Evolutionary conservation across 495 filamentous ascomycete genomes (phyloP).

Genomic region (Astrothelium subdiscretum): DNA sequence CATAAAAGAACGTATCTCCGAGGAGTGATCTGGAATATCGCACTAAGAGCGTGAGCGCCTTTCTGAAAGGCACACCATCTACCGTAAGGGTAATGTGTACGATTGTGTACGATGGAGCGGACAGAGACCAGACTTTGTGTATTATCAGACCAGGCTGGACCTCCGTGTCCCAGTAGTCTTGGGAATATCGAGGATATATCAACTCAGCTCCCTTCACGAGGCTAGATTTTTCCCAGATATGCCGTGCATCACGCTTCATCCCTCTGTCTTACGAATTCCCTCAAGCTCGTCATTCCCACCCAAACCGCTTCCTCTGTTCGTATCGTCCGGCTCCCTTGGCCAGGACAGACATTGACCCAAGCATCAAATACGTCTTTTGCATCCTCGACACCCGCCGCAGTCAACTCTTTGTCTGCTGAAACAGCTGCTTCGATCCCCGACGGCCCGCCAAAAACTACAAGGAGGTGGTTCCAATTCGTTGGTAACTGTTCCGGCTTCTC

Average conservation of each 20-base stretch:
- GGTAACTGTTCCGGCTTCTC: conserved; percentile 19
- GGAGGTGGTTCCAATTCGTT: conserved; percentile 47
- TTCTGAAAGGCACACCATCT: no score
- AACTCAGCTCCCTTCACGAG: no score
- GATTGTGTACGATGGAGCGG: no score
- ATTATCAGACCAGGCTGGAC: no score
- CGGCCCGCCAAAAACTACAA: conserved; percentile 64
- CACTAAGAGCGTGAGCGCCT: no score
- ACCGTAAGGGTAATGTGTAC: no score
- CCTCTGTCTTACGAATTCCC: conserved; percentile 32
- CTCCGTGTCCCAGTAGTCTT: no score
- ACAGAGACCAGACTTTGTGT: no score
- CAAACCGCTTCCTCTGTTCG: conserved; percentile 69
- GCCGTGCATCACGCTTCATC: background rate
- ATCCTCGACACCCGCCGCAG: conserved; percentile 32
- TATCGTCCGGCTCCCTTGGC: conserved; percentile 66
- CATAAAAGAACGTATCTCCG: no score
- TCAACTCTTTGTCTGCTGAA: conserved; percentile 48
- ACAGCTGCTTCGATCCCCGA: conserved; percentile 60
- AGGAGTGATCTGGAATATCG: no score
- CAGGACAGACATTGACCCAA: conserved; percentile 64
- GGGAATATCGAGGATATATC: no score
- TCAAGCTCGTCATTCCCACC: conserved; percentile 51
- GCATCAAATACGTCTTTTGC: conserved; percentile 59
- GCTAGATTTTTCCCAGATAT: background rate